A percentile compares a stretch with the other conserved stretches of the same genome.
Conservation (phyloP, 192 early-diverging fungal genomes). For the Allomyces macrogynus region DNA sequence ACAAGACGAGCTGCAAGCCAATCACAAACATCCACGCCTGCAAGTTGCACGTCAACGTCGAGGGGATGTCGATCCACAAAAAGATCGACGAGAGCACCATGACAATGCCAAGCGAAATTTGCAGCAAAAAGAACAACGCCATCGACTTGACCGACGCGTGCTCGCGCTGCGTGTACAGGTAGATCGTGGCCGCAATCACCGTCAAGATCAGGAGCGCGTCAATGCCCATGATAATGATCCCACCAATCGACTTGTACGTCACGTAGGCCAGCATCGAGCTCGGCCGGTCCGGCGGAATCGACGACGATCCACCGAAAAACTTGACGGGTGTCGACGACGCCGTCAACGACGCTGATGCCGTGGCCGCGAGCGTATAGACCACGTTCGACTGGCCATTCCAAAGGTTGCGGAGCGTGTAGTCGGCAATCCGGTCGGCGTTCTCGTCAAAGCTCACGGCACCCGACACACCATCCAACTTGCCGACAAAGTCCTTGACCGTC, state of each 20-base stretch:
- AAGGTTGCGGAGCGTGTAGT: neutral
- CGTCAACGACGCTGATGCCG: neutral
- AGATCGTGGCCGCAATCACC: neutral
- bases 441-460: neutral
- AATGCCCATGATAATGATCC: neutral
- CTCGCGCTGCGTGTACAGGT: neutral
- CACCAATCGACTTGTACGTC: neutral
- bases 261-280: neutral
- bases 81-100: neutral
- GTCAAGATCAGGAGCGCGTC: neutral
- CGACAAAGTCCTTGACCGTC: neutral
- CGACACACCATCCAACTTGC: neutral
- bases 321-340: neutral
- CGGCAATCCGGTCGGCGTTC: neutral
- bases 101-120: neutral
- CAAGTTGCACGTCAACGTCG: conserved; percentile 1
- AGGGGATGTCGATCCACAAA: neutral
- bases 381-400: neutral
- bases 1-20: neutral
- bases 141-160: neutral
- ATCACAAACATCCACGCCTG: neutral
- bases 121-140: neutral
- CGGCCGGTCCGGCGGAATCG: neutral
- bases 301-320: neutral
- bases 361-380: no score